Base-by-base conservation (phyloP, 768 basidiomycete species). In the Tulasnella sp. region DNA sequence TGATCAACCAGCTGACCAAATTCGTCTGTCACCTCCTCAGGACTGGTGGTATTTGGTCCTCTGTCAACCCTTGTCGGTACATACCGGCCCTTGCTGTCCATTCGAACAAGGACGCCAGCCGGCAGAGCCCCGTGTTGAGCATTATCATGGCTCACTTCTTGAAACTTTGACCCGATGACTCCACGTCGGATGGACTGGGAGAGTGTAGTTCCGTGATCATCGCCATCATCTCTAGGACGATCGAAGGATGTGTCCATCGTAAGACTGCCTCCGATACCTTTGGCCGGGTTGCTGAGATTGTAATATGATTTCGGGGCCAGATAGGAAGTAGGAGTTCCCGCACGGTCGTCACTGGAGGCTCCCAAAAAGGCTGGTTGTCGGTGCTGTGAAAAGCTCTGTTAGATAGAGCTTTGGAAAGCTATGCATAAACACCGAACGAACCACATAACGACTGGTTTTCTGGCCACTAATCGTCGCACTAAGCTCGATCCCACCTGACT, bases 281-380 rank as follows among this genome's bases (percentile, higher is more conserved):
- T 82, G 53, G 74, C 76, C 3, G 86, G 74, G 24, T 77, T 73
- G 23, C 82, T 77, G 30, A 90, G 77, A 67, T 84, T 83, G 73
- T 90, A 90, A 68, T 85, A 90, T 56, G 83, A 80, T 4, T 84
- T 86, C 5, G 87, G 87, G 3, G 85, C 85, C 8, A 88, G 81
- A 66, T 88, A 90, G 4, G 85, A 84, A 17, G 83, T 83, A 3
- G 86, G 86, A 1, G 84, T 77, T 29, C 75, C 10, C 56, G 51
- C n/a, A 49, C 8, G 7, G 27, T n/a, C n/a, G 51, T 19, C 67
- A 67, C 29, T 56, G 60, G 60, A 66, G 66, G 5, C 15, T 5
- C 61, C 78, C 73, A 52, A 78, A 78, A 68, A 55, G 32, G 27
- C 21, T 21, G 1, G 21, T n/a, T 43, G 34, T 27, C 43, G 42